Evolutionary conservation across 768 basidiomycete genomes (phyloP).

Genomic region (Lactifluus volemus): DNA sequence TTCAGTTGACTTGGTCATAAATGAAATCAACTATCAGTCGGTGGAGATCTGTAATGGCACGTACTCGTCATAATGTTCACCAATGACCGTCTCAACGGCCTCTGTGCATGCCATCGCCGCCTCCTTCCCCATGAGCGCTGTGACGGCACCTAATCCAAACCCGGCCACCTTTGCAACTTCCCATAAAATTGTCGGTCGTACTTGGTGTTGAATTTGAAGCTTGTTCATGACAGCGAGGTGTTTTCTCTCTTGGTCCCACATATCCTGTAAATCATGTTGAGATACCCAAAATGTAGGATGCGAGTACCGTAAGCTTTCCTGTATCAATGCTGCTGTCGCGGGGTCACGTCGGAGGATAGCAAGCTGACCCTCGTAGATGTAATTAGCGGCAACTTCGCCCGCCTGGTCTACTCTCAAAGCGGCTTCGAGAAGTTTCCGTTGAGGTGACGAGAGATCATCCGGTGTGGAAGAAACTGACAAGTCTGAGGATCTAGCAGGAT

Average conservation of each 20-base stretch:
- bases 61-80: conserved; percentile 97
- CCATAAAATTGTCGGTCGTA: conserved; percentile 76
- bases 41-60: conserved; percentile 26
- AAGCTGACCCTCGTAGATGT: conserved; percentile 87
- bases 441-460: conserved; percentile 36
- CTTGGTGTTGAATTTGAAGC: conserved; percentile 71
- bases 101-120: conserved; percentile 99
- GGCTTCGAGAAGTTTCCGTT: conserved; percentile 45
- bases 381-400: conserved; percentile 92
- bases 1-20: conserved; percentile 60
- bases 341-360: conserved; percentile 58
- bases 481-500: conserved; percentile 29
- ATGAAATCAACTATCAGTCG: not conserved
- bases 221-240: conserved; percentile 83
- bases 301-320: conserved; percentile 38
- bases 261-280: conserved; percentile 48
- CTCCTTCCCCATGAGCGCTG: conserved; percentile 83
- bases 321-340: conserved; percentile 54
- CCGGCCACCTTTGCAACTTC: conserved; percentile 84
- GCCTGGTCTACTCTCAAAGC: conserved; percentile 92
- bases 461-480: conserved; percentile 50
- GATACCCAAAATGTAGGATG: not conserved
- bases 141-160: conserved; percentile 76
- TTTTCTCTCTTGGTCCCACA: conserved; percentile 97
- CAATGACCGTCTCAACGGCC: conserved; percentile 95